These are phyloP conservation scores for Globisporangium viniferum DNA, from an alignment of 352 stramenopile species.

Conservation along the genomic window DNA sequence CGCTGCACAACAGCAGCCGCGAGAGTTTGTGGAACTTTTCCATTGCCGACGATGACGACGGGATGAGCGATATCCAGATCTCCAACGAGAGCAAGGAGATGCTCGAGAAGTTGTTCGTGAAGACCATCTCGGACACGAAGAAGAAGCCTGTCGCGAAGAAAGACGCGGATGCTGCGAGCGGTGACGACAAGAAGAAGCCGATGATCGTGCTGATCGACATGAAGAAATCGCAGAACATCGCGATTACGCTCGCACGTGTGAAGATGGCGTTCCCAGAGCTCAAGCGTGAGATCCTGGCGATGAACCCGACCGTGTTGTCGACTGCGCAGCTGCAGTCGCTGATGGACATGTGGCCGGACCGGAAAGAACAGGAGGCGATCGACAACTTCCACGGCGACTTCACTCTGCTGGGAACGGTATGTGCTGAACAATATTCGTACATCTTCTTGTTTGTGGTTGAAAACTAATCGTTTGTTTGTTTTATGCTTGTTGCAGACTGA, in stretches of 20 bases:
- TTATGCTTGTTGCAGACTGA: constrained; percentile 36
- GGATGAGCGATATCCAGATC: constrained; percentile 44
- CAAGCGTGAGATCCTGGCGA: constrained; percentile 66
- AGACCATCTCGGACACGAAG: constrained; percentile 48
- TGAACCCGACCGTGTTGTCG: constrained; percentile 77
- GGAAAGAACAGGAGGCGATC: constrained; percentile 67
- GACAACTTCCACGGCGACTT: constrained; percentile 65
- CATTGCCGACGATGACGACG: constrained; percentile 43
- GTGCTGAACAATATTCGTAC: background rate
- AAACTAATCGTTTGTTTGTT: background rate
- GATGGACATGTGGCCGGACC: constrained; percentile 85
- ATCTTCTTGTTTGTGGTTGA: background rate
- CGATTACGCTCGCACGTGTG: constrained; percentile 76
- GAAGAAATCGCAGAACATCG: constrained; percentile 88
- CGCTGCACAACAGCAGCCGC: constrained; percentile 26
- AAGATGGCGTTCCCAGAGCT: constrained; percentile 70
- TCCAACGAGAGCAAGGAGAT: constrained; percentile 68
- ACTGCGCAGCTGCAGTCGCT: constrained; percentile 74
- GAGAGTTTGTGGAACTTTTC: constrained; percentile 67
- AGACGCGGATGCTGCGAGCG: constrained; percentile 16
- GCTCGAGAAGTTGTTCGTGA: constrained; percentile 81
- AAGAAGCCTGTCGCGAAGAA: constrained; percentile 33
- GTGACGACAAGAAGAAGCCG: constrained; percentile 60
- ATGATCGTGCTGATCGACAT: constrained; percentile 81
- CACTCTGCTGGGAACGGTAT: constrained; percentile 45